phyloP scores from a whole-genome alignment of 129 eudicot genomes.

The Saussurea involucrata region DNA sequence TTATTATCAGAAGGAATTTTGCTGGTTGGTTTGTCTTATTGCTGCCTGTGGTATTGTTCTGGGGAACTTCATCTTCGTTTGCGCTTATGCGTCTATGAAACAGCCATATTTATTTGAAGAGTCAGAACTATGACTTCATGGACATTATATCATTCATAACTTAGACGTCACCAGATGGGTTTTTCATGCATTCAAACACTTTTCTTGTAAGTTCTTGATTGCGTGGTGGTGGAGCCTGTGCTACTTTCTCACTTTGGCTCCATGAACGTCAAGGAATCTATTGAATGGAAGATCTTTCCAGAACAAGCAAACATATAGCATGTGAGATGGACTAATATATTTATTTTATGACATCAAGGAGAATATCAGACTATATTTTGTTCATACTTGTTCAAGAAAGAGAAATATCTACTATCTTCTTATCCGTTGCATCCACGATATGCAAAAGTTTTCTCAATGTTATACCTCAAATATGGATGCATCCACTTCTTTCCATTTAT shows the following conservation, averaged over 20 bases:
- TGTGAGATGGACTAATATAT: constrained; percentile 27
- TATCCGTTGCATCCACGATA: constrained; percentile 39
- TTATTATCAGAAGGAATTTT: constrained; percentile 46
- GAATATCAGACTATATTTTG: constrained; percentile 32
- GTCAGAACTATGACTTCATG: constrained; percentile 25
- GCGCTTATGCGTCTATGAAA: constrained; percentile 37
- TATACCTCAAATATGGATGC: constrained; percentile 51
- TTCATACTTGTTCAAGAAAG: constrained; percentile 44
- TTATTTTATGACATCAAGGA: constrained; percentile 34
- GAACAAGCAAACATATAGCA: constrained; percentile 19
- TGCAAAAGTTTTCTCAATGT: constrained; percentile 37
- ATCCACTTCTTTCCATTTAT: constrained; percentile 32
- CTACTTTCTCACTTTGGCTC: constrained; percentile 22
- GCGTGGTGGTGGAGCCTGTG: constrained; percentile 34
- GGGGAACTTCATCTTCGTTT: constrained; percentile 33
- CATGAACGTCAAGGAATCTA: constrained; percentile 28
- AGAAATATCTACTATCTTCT: constrained; percentile 39
- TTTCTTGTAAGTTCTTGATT: constrained; percentile 29
- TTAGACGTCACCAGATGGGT: constrained; percentile 24
- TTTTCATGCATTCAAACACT: constrained; percentile 32
- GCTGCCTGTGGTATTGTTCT: constrained; percentile 58
- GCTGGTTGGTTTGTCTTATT: constrained; percentile 44
- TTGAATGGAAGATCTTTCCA: constrained; percentile 24
- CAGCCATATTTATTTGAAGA: constrained; percentile 35
- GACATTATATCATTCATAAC: constrained; percentile 12